phyloP scores from a whole-genome alignment of 495 filamentous ascomycete species.

The Usnea hakonensis region DNA sequence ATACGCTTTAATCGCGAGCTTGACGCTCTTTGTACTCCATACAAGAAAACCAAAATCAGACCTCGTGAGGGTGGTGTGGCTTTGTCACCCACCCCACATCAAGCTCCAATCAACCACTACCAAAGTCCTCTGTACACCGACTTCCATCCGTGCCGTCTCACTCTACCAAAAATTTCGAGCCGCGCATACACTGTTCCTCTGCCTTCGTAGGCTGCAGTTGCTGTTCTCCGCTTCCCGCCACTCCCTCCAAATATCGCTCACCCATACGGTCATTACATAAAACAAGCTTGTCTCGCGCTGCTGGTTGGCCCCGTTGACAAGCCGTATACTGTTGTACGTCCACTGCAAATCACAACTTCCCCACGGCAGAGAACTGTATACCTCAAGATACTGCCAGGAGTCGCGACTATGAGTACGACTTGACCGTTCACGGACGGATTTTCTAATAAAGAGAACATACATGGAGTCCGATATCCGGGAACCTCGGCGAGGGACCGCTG shows the following conservation, averaged over 20 bases:
- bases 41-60: background rate
- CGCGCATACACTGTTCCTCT: background rate
- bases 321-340: background rate
- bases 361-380: background rate
- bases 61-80: background rate
- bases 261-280: conserved; percentile 1
- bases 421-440: background rate
- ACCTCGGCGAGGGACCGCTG: conserved; percentile 1
- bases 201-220: background rate
- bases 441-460: background rate
- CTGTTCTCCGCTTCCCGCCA: background rate
- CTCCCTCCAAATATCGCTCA: background rate
- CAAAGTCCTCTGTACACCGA: background rate
- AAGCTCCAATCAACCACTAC: background rate
- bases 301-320: background rate
- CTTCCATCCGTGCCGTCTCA: background rate
- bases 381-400: background rate
- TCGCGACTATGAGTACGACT: conserved; percentile 2
- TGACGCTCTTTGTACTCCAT: background rate
- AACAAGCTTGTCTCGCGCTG: background rate
- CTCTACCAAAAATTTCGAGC: background rate
- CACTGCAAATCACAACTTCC: background rate
- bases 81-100: background rate
- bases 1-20: background rate
- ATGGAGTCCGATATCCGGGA: conserved; percentile 21